Evolutionary conservation across 805 yeast species (phyloP).

Genomic region (Pichia membranifaciens): DNA sequence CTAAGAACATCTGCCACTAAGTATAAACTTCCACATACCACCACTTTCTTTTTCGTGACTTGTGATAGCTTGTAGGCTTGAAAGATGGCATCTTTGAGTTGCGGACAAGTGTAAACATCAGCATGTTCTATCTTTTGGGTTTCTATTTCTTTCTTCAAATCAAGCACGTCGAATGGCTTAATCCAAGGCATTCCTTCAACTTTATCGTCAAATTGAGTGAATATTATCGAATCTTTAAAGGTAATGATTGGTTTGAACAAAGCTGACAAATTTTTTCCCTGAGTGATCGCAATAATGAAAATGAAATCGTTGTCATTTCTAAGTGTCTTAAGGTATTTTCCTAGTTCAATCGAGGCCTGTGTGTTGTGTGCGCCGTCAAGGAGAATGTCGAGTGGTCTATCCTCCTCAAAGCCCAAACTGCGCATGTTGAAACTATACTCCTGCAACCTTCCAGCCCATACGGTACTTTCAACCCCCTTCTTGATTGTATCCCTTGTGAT

Average conservation of each 20-base stretch:
- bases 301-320: conserved; percentile 27
- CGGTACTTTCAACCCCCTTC: conserved; percentile 48
- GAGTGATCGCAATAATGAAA: conserved; percentile 70
- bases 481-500: conserved; percentile 29
- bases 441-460: conserved; percentile 91
- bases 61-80: conserved; percentile 17
- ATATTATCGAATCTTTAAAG: conserved; percentile 49
- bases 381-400: conserved; percentile 34
- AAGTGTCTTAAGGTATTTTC: conserved; percentile 40
- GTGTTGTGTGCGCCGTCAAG: conserved; percentile 94
- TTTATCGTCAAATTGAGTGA: conserved; percentile 51
- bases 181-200: conserved; percentile 98
- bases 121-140: conserved; percentile 21
- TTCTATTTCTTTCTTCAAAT: conserved; percentile 24
- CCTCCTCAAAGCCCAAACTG: conserved; percentile 1
- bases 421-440: conserved; percentile 28
- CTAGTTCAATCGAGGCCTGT: conserved; percentile 73
- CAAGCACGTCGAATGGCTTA: conserved; percentile 35
- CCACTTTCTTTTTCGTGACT: conserved; percentile 25
- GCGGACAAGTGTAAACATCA: conserved; percentile 3
- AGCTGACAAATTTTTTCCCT: conserved; percentile 55
- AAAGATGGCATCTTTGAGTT: conserved; percentile 26
- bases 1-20: conserved; percentile 52
- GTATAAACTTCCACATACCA: conserved; percentile 69
- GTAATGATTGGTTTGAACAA: conserved; percentile 46